Conservation (phyloP, 2,329 filamentous ascomycete genomes). For the Penicillium brevicompactum region DNA sequence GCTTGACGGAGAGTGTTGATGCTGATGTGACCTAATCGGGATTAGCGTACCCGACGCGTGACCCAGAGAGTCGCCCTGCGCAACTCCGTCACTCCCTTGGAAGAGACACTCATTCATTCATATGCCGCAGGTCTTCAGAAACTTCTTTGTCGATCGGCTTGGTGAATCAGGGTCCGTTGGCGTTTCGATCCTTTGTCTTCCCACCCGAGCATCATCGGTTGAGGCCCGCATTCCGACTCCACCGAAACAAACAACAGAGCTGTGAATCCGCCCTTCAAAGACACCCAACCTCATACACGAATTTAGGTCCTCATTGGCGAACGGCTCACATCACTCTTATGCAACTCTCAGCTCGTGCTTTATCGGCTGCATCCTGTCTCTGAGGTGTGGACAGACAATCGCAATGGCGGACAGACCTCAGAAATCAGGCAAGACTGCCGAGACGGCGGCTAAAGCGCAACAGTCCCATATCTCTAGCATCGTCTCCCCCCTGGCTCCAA, state of each 20-base stretch:
- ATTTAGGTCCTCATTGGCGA: background rate
- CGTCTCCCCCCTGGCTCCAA: constrained; percentile 58
- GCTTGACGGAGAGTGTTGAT: background rate
- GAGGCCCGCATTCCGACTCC: background rate
- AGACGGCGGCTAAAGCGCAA: constrained; percentile 18
- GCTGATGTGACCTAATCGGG: constrained; percentile 20
- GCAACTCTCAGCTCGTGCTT: constrained; percentile 1
- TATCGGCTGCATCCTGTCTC: constrained; percentile 14
- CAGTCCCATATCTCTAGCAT: constrained; percentile 35
- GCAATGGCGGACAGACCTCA: constrained; percentile 25
- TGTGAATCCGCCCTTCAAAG: constrained; percentile 12
- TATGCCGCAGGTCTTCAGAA: constrained; percentile 11
- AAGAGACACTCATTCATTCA: constrained; percentile 12
- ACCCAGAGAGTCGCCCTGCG: constrained; percentile 35
- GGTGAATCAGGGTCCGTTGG: constrained; percentile 7
- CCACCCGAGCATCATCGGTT: background rate
- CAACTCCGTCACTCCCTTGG: constrained; percentile 28
- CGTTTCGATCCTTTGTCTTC: background rate
- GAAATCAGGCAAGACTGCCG: constrained; percentile 18
- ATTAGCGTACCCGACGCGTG: constrained; percentile 43
- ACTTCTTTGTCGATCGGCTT: constrained; percentile 6
- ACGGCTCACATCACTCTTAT: constrained; percentile 12
- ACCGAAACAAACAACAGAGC: constrained; percentile 11
- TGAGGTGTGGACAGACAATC: constrained; percentile 13
- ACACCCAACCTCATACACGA: background rate